Base-by-base conservation (phyloP, 169 alveolate species). In the Cryptosporidium meleagridis region DNA sequence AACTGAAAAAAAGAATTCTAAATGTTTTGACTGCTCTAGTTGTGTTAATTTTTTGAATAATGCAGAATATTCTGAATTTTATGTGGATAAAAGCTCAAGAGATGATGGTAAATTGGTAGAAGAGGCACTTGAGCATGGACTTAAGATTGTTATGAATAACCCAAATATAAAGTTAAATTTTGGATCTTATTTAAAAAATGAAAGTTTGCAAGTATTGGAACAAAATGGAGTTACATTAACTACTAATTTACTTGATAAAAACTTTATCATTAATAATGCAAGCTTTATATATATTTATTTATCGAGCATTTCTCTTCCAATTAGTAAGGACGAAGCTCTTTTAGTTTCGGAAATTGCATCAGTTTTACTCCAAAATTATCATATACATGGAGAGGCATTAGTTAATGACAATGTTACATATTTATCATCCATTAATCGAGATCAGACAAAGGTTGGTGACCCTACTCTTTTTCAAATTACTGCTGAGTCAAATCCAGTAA, bases 71-170 rank as follows among this genome's bases (percentile, higher is more conserved):
- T 5, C 35, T 0, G 12, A 16, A 16, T 55, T 1, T 10, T 21
- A 0, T 23, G 4, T 2, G n/a, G 12, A 0, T 3, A 29, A 55
- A 55, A 23, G 35, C 31, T 55, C 67, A n/a, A 55, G 23, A 55
- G 3, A 26, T 33, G 52, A 26, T 29, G 2, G n/a, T 41, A 62
- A 48, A 45, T 8, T 44, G 16, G 69, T 80, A 2, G 52, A 65
- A n/a, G 89, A 80, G 21, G 75, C 80, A 23, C 55, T 80, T 26
- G 75, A 80, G 39, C 62, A 44, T 41, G 89, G 89, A 10, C 48
- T 80, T n/a, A 67, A 61, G 18, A 29, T 48, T 8, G n/a, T 80
- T 6, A 26, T 65, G 21, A 37, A 53, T 2, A 65, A 80, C 37
- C 75, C 37, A 45, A 62, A 37, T 61, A 29, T 65, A n/a, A 67